A percentile compares a stretch with the other conserved stretches of the same genome.
phyloP scores from a whole-genome alignment of 73 alveolate species.

The Tetrahymena elliotti region DNA sequence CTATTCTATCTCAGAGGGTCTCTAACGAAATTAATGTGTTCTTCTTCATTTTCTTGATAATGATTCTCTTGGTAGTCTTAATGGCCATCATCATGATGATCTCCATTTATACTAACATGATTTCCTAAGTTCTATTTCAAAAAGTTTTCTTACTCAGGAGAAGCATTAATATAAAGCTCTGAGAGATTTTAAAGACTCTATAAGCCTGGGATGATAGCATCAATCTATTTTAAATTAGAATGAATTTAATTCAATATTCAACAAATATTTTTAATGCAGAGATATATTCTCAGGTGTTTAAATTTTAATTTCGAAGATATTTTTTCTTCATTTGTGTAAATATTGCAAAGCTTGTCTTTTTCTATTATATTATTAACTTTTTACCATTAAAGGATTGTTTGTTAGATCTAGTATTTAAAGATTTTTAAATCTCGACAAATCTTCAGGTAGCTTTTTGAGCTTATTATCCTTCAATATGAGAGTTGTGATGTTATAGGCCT shows the following conservation, averaged over 20 bases:
- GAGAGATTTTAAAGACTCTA: not conserved
- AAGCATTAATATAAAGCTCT: not conserved
- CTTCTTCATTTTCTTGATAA: not conserved
- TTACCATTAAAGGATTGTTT: not conserved
- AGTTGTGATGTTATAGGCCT: not conserved
- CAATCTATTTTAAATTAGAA: not conserved
- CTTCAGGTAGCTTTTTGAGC: not conserved
- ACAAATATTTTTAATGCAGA: not conserved
- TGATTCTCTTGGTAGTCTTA: not conserved
- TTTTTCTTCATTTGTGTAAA: too few species aligned
- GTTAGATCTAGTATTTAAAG: not conserved
- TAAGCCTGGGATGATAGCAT: not conserved
- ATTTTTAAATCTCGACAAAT: not conserved
- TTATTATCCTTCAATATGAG: not conserved
- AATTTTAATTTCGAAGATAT: too few species aligned
- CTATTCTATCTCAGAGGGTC: not conserved
- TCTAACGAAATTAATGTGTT: not conserved
- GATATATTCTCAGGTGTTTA: not conserved
- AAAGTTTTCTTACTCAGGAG: not conserved
- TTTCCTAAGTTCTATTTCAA: not conserved
- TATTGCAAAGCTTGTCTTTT: not conserved
- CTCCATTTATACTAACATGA: not conserved
- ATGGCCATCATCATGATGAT: not conserved
- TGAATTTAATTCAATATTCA: not conserved
- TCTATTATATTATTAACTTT: not conserved